phyloP scores from a whole-genome alignment of 768 basidiomycete genomes.

The Tephrocybe rancida region DNA sequence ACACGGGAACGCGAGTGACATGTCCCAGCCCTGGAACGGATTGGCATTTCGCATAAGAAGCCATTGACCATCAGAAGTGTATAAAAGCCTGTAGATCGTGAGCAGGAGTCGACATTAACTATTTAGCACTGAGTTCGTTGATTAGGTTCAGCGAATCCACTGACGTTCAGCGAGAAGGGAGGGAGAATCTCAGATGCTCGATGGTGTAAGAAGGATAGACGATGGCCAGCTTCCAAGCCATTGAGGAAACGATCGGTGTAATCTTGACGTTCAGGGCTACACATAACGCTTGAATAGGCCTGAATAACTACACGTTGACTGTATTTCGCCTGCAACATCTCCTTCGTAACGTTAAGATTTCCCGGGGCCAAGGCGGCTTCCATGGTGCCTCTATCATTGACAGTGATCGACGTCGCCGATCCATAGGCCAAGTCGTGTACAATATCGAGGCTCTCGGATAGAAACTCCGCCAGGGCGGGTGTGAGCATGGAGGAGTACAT shows the following conservation, averaged over 20 bases:
- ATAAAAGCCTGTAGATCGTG: slow-evolving; percentile 32
- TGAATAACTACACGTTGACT: slow-evolving; percentile 20
- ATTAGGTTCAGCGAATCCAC: slow-evolving; percentile 31
- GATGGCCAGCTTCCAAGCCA: slow-evolving; percentile 35
- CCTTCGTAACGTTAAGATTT: slow-evolving; percentile 19
- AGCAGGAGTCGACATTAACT: not conserved
- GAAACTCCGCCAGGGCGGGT: slow-evolving; percentile 22
- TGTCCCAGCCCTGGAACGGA: slow-evolving; percentile 45
- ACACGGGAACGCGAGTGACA: slow-evolving; percentile 30
- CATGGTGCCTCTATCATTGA: slow-evolving; percentile 26
- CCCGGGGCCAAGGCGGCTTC: slow-evolving; percentile 14
- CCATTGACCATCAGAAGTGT: slow-evolving; percentile 38
- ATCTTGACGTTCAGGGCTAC: slow-evolving; percentile 36
- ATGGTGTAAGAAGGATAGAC: slow-evolving; percentile 29
- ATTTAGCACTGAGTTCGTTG: slow-evolving; percentile 17
- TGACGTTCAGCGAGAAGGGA: slow-evolving; percentile 27
- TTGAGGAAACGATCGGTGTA: slow-evolving; percentile 37
- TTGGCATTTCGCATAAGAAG: slow-evolving; percentile 37
- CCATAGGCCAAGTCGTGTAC: slow-evolving; percentile 19
- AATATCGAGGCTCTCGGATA: slow-evolving; percentile 23
- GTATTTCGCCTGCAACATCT: slow-evolving; percentile 28
- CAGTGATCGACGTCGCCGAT: slow-evolving; percentile 17
- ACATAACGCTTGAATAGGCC: slow-evolving; percentile 30
- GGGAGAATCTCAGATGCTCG: slow-evolving; percentile 30
- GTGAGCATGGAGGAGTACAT: slow-evolving; percentile 36